Evolutionary conservation across 139 green algal species (phyloP), one percentile per base, ranked within the genome.

Genomic region (Volvox africanus): DNA sequence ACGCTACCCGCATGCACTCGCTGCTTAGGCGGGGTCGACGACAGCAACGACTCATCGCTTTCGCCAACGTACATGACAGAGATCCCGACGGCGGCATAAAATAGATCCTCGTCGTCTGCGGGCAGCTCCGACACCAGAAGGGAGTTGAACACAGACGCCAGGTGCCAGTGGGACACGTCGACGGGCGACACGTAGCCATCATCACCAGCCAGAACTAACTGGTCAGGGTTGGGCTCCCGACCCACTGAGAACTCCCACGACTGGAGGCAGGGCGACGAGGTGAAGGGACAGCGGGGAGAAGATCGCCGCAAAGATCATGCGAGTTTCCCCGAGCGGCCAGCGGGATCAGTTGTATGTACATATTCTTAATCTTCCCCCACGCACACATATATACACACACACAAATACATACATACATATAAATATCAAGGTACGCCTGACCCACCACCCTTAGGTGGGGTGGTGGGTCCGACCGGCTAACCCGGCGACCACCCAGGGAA

Each of bases 71-170:
- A 89, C 85, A 82, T 89, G 44, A 89, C 85, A 2, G 28, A 61
- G 28, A 89, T 71, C 14, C 85, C 85, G 18, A 28, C n/a, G 65
- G 85, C 85, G 44, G 81, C 69, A 30, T 75, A 89, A 50, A 69
- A 89, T 0, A 89, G 44, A n/a, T 89, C 85, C 85, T 89, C 85
- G 44, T 89, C 85, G 1, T 89, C 85, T 21, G 69, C 30, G 28
- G 85, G 68, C 69, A 89, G 85, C 85, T 82, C 28, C 28, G 37
- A 11, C 26, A 36, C 69, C 68, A 81, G 68, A 11, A 80, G 30
- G 22, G 24, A 55, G 67, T 80, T 88, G 68, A 88, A 88, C 24
- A 35, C 83, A 16, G 83, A 68, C 0, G 83, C 83, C 68, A 88
- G 67, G 67, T 68, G 83, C 84, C 85, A 88, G 33, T 62, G 37